Evolutionary conservation across 108 stramenopile genomes (phyloP).

Genomic region (Cylindrotheca fusiformis): DNA sequence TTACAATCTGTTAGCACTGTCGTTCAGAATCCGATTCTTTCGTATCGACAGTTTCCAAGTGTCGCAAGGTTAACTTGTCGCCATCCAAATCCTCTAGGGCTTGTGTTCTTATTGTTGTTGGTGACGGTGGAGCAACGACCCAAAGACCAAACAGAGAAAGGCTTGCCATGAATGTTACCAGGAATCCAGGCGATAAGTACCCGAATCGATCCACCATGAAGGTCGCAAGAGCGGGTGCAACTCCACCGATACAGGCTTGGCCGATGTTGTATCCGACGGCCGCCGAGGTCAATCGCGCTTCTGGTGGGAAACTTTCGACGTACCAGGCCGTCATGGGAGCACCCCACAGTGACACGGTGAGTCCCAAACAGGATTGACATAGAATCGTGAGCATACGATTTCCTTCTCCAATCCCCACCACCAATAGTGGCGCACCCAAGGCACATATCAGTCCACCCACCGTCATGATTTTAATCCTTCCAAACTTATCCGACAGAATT

Average conservation of each 20-base stretch:
- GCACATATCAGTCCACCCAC: conserved; percentile 33
- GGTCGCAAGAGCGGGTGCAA: conserved; percentile 60
- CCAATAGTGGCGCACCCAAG: conserved; percentile 41
- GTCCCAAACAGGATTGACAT: conserved; percentile 51
- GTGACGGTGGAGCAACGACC: background rate
- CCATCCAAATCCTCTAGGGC: background rate
- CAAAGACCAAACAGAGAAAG: background rate
- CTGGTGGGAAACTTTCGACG: conserved; percentile 57
- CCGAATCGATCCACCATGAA: background rate
- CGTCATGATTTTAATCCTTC: conserved; percentile 48
- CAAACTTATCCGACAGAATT: conserved; percentile 45
- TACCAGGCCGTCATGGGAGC: conserved; percentile 67
- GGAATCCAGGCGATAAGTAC: background rate
- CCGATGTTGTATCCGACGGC: conserved; percentile 65
- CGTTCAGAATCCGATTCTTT: too few relatives aligned
- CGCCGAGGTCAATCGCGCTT: conserved; percentile 50
- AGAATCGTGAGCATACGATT: conserved; percentile 33
- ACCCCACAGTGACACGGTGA: conserved; percentile 50
- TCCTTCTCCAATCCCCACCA: conserved; percentile 46
- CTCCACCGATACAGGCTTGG: conserved; percentile 57
- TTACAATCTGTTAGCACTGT: too few relatives aligned
- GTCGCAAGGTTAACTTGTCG: background rate
- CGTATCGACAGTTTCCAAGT: background rate
- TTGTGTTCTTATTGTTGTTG: background rate
- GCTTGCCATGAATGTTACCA: background rate